These are phyloP conservation scores for Papilionanthe hybrid DNA, from an alignment of 116 monocot species.

Conservation along the genomic window DNA sequence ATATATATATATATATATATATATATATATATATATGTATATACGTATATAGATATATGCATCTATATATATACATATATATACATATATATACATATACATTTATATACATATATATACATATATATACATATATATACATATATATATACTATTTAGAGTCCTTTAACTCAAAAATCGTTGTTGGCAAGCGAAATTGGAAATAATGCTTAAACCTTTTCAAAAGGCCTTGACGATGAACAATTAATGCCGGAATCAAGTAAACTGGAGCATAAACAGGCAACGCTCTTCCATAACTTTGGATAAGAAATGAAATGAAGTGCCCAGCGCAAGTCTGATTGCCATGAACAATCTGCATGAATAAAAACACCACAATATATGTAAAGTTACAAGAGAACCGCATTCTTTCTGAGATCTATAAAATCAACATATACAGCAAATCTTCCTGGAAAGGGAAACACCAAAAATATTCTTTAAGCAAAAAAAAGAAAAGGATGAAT, in stretches of 20 bases:
- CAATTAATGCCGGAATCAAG: conserved; percentile 70
- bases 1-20: no score
- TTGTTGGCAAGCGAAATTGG: not conserved
- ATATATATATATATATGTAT: no score
- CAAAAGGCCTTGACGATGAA: conserved; percentile 64
- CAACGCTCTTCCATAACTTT: conserved; percentile 78
- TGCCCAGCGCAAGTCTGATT: conserved; percentile 69
- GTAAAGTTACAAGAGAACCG: not conserved
- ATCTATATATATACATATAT: no score
- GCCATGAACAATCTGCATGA: conserved; percentile 67
- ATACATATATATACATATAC: no score
- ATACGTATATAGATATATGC: no score
- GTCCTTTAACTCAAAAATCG: not conserved
- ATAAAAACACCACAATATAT: not conserved
- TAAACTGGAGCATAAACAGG: conserved; percentile 87
- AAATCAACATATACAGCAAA: not conserved
- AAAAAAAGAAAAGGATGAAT: not conserved
- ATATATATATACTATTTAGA: no score
- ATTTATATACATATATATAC: no score
- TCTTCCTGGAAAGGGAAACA: not conserved
- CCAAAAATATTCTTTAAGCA: not conserved
- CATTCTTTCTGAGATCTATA: not conserved
- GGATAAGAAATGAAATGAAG: conserved; percentile 49
- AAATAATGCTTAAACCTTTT: conserved; percentile 36
- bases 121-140: no score